phyloP scores from a whole-genome alignment of 441 rosid genomes.

The Kokia cookei region DNA sequence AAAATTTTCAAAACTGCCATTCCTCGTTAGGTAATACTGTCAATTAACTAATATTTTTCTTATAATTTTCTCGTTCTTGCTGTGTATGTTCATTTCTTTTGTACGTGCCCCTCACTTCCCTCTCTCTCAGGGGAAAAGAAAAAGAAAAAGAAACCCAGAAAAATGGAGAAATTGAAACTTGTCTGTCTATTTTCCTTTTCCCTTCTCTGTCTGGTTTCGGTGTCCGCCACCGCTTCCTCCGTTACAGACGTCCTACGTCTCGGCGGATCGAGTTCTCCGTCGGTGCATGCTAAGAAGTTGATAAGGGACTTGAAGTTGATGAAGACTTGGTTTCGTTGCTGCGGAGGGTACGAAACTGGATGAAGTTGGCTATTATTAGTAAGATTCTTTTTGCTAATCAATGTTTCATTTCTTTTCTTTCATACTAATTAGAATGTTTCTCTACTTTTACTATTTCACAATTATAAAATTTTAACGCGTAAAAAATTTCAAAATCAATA shows the following conservation, averaged over 20 bases:
- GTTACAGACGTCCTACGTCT: slow-evolving; percentile 22
- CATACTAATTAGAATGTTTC: too few species aligned
- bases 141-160: background rate
- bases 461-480: too few species aligned
- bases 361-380: slow-evolving; percentile 15
- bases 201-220: slow-evolving; percentile 18
- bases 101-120: background rate
- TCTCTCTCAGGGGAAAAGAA: background rate
- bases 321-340: slow-evolving; percentile 11
- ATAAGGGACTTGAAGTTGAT: slow-evolving; percentile 66
- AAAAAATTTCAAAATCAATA: too few species aligned
- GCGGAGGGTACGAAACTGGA: slow-evolving; percentile 31
- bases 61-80: background rate
- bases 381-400: too few species aligned
- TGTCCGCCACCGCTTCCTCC: slow-evolving; percentile 22
- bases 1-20: background rate
- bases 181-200: slow-evolving; percentile 13
- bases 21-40: background rate
- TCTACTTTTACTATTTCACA: too few species aligned
- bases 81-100: background rate
- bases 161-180: slow-evolving; percentile 30
- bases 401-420: too few species aligned
- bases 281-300: slow-evolving; percentile 63
- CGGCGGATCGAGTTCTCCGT: slow-evolving; percentile 43
- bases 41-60: background rate